Base-by-base conservation (phyloP, 2,329 filamentous ascomycete genomes). In the Alternaria consortialis region DNA sequence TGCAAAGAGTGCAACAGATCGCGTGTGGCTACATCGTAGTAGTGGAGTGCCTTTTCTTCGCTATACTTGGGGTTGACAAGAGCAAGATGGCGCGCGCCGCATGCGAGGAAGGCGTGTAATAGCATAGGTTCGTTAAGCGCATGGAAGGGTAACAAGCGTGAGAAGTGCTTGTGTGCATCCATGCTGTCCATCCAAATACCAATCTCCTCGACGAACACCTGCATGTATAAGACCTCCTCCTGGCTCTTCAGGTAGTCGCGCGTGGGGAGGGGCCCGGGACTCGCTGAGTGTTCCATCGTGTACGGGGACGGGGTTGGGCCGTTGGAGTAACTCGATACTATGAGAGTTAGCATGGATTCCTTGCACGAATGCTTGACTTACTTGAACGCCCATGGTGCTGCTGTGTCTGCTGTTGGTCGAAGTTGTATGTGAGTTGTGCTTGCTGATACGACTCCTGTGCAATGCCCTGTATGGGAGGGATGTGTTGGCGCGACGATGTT, bases 161-260 rank as follows among this genome's bases (percentile, higher is more conserved):
- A 92, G 77, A 97, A 97, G 75, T 96, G 91, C 80, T 94, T 94
- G 66, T 90, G 85, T 34, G 88, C 85, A 80, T 97, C 92, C 83
- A 97, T 88, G 42, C 89, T 92, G 79, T 97, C 94, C 92, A 98
- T 97, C 93, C 94, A 97, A 3, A 93, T 80, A 1, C 91, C 93
- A 2, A 98, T 92, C 67, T 97, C 91, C 72, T 96, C 91, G 7
- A 96, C 90, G 75, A 97, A 98, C 0, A 93, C 89, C 76, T 97
- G 92, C 90, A 97, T 92, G 74, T 93, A 93, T n/a, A 90, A 81
- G 0, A 95, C 86, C 75, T 97, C 93, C 59, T 97, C 91, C 9
- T 89, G 86, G 4, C 87, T 88, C 65, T 87, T 89, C 46, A 97
- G 84, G 68, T 87, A 92, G 53, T 91, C 86, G 37, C 87, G 81